phyloP scores from a whole-genome alignment of 1,284 basidiomycete species.

The Rhodotorula sp. region DNA sequence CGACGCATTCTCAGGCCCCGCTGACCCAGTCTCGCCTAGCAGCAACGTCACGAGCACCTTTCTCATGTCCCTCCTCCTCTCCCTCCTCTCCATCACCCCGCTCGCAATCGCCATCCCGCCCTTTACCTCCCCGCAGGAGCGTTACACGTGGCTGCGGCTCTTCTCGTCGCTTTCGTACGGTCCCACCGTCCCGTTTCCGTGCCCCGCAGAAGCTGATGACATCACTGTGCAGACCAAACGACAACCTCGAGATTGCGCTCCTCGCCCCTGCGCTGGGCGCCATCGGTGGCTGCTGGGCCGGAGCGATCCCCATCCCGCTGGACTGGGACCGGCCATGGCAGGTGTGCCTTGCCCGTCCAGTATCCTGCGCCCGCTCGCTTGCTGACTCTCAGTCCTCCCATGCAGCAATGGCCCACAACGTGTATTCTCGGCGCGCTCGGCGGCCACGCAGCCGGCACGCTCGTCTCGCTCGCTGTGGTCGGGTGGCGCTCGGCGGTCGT shows the following conservation, averaged over 20 bases:
- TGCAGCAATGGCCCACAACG: slow-evolving; percentile 43
- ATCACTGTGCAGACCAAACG: slow-evolving; percentile 58
- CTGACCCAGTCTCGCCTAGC: slow-evolving; percentile 51
- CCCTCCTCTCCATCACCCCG: slow-evolving; percentile 69
- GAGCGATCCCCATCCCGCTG: slow-evolving; percentile 76
- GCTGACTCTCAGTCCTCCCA: neutral
- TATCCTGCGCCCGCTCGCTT: neutral
- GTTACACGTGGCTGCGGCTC: slow-evolving; percentile 65
- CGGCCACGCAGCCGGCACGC: slow-evolving; percentile 33
- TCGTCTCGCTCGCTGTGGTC: slow-evolving; percentile 20
- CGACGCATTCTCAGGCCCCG: slow-evolving; percentile 16
- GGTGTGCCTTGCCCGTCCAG: slow-evolving; percentile 54
- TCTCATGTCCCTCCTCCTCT: slow-evolving; percentile 67
- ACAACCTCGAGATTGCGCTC: slow-evolving; percentile 69
- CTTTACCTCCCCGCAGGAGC: slow-evolving; percentile 39
- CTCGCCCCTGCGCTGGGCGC: slow-evolving; percentile 78
- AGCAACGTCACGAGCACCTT: slow-evolving; percentile 58
- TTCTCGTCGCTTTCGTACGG: slow-evolving; percentile 72
- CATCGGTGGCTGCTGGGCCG: slow-evolving; percentile 72
- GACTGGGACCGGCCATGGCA: slow-evolving; percentile 98
- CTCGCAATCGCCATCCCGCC: slow-evolving; percentile 58
- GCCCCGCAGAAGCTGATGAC: neutral
- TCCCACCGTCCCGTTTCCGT: no score
- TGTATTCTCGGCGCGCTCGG: slow-evolving; percentile 38
- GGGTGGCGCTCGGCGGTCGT: slow-evolving; percentile 9